Evolutionary conservation across 345 rosid species (phyloP).

Genomic region (Draba incana): DNA sequence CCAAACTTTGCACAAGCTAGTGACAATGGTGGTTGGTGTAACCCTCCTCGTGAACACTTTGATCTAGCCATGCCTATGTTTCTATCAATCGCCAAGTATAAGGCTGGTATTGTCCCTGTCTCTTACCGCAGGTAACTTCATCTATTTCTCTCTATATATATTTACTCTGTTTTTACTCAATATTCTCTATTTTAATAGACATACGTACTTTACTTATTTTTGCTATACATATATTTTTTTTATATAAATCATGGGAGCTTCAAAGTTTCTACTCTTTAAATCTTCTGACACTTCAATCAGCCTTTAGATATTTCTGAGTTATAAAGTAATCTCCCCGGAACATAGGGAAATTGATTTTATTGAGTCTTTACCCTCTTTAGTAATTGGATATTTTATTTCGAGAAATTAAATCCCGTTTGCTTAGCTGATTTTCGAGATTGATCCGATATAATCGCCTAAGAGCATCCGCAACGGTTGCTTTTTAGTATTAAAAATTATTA

Average conservation of each 20-base stretch:
- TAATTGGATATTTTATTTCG: background rate
- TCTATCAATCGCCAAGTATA: slow-evolving; percentile 64
- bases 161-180: background rate
- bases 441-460: slow-evolving; percentile 12
- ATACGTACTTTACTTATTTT: too few species aligned
- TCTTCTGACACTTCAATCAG: too few species aligned
- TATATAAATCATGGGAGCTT: too few species aligned
- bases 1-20: slow-evolving; percentile 61
- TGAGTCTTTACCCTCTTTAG: background rate
- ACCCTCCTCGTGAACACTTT: slow-evolving; percentile 73
- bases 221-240: too few species aligned
- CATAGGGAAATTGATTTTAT: too few species aligned
- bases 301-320: too few species aligned
- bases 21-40: slow-evolving; percentile 80
- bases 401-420: too few species aligned
- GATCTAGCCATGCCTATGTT: slow-evolving; percentile 81
- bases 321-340: too few species aligned
- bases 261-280: too few species aligned
- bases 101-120: slow-evolving; percentile 75
- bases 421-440: background rate
- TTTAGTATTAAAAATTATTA: too few species aligned
- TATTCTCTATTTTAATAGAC: background rate
- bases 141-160: background rate
- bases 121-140: slow-evolving; percentile 64
- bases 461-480: too few species aligned